phyloP scores from a whole-genome alignment of 176 grass and related monocot genomes.

The Ensete glaucum region DNA sequence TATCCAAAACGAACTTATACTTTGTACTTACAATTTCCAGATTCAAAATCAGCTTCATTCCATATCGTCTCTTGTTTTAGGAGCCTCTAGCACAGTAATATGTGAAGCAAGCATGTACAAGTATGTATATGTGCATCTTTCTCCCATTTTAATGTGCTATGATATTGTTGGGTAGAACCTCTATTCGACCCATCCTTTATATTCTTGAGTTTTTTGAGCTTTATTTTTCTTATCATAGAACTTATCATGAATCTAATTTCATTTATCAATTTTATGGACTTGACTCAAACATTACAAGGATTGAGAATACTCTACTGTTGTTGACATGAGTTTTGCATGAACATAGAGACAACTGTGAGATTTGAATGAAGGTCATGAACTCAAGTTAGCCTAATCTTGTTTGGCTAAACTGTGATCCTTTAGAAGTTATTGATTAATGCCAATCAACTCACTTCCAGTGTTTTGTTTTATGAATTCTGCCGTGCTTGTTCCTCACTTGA shows the following conservation, averaged over 20 bases:
- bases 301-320: background rate
- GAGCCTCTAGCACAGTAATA: slow-evolving; percentile 23
- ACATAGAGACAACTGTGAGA: background rate
- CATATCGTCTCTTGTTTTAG: slow-evolving; percentile 26
- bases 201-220: background rate
- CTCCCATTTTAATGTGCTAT: too few relatives aligned
- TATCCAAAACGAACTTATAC: background rate
- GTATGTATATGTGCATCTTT: slow-evolving; percentile 36
- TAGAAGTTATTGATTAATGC: background rate
- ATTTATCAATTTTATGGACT: background rate
- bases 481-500: background rate
- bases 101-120: slow-evolving; percentile 46
- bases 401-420: background rate
- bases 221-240: background rate
- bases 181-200: background rate
- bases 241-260: background rate
- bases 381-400: background rate
- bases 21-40: slow-evolving; percentile 25
- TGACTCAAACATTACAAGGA: background rate
- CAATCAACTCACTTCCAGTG: background rate
- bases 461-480: background rate
- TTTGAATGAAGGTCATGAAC: background rate
- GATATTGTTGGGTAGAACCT: too few relatives aligned
- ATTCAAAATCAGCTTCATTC: slow-evolving; percentile 37
- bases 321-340: background rate